Base-by-base conservation (phyloP, 2,329 filamentous ascomycete genomes). In the Fusarium brachygibbosum region DNA sequence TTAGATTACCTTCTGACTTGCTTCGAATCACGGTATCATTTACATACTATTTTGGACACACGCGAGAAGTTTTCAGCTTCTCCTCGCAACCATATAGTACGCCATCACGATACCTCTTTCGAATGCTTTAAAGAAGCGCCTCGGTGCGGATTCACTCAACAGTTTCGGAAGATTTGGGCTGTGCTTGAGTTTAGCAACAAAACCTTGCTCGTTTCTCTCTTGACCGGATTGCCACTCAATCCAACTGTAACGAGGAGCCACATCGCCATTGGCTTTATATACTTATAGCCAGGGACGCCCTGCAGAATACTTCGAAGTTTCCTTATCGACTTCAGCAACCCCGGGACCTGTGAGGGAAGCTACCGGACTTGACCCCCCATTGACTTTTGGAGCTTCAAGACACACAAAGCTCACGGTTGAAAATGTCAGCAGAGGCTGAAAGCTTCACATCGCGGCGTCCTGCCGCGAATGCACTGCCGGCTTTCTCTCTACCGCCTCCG, bases 401-500 rank as follows among this genome's bases (percentile, higher is more conserved):
- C 41, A n/a, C 41, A n/a, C 6, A n/a, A 14, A 44, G 17, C n/a
- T 45, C 12, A 7, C 7, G n/a, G n/a, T 8, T 10, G 7, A 32
- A 17, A 32, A 58, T 64, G 62, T 55, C 58, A 48, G 79, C 78
- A 76, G 78, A 78, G 34, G 41, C 70, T 31, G 63, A 72, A 50
- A 78, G 76, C 61, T 80, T 79, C 63, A 70, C 78, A 12, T 74
- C 76, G 35, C 76, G 78, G 60, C 78, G 78, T 38, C 71, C 77
- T 45, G 78, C 78, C 25, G 75, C 78, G 21, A 74, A 76, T 66
- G 55, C 73, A 17, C 61, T 79, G 55, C 78, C 78, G n/a, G 64
- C 78, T 38, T 79, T 79, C 57, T 75, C 77, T 63, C 75, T 80
- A 34, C 78, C 78, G 55, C 78, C 77, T 45, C 78, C 78, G 25